Base-by-base conservation (phyloP, 108 stramenopile genomes). In the Nitzschia putrida region DNA sequence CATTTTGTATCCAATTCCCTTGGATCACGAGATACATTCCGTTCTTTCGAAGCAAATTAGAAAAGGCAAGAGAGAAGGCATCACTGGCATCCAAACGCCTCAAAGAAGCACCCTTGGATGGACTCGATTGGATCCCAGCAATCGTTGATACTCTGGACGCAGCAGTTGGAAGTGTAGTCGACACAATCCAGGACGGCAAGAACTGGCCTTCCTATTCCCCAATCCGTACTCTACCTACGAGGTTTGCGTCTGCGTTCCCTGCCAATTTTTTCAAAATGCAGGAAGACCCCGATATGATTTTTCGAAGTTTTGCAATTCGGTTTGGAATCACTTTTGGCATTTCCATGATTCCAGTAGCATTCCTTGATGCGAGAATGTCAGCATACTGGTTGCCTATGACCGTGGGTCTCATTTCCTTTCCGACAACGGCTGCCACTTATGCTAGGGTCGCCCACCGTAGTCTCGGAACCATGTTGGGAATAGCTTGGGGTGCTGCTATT, bases 381-480 rank as follows among this genome's bases (percentile, higher is more conserved):
- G 57, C 29, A 8, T 21, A 59, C 34, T 59, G 57, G 57, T 59
- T 59, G 10, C 57, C 57, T 8, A 59, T 59, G 57, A 59, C 57
- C 11, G 57, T 59, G 34, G 57, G 18, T 8, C 34, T 59, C 18
- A 59, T 59, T 26, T 29, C 34, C 25, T 9, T 8, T 37, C 57
- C 57, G 7, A 37, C 57, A 9, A 10, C 23, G n/a, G 57, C 13
- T 10, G 24, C 57, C 11, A 59, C 57, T 11, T 59, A 59, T n/a
- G 26, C 23, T 29, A 59, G 34, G 34, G 57, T 59, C 25, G 57
- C 57, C 8, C 57, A 59, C 34, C 23, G 57, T 7, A 59, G 25
- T 9, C 8, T 59, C 29, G 57, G 57, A 37, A 59, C 57, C 23
- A 9, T 59, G 24, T 37, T 12, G 8, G 57, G 57, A 12, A 38